Conservation (phyloP, 768 basidiomycete genomes). For the Lanmaoa rubissima region DNA sequence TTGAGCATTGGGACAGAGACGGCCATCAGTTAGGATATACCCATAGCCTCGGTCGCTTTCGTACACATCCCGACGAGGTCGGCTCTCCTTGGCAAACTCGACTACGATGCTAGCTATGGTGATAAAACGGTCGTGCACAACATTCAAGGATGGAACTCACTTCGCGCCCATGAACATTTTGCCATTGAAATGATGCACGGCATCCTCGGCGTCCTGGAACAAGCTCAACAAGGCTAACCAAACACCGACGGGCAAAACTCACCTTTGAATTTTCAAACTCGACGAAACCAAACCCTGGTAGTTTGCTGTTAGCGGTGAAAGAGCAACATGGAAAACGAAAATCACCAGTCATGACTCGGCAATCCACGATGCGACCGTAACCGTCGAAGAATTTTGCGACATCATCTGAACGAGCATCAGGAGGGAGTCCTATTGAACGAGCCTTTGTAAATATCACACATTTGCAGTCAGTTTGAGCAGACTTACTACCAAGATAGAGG, state of each 20-base stretch:
- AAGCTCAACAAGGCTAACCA: conserved; percentile 12
- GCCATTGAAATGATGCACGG: conserved; percentile 81
- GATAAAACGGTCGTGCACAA: not conserved
- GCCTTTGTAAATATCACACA: not conserved
- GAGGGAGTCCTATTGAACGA: conserved; percentile 61
- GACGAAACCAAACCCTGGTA: conserved; percentile 88
- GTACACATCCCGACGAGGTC: conserved; percentile 76
- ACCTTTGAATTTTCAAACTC: conserved; percentile 90
- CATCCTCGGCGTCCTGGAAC: conserved; percentile 89
- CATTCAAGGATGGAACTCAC: conserved; percentile 26
- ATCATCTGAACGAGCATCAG: conserved; percentile 80
- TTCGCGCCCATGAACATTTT: conserved; percentile 87
- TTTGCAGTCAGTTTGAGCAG: conserved; percentile 4
- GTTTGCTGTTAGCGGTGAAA: conserved; percentile 17
- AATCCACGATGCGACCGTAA: conserved; percentile 85
- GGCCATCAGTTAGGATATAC: conserved; percentile 34
- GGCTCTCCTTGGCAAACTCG: conserved; percentile 92
- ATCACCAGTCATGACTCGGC: conserved; percentile 91
- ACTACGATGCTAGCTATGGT: conserved; percentile 74
- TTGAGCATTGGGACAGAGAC: conserved; percentile 14
- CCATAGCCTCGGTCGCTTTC: conserved; percentile 58
- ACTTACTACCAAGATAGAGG: conserved; percentile 82
- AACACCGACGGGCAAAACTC: not conserved
- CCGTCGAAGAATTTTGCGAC: conserved; percentile 88
- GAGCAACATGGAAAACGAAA: conserved; percentile 14